phyloP scores from a whole-genome alignment of 2,329 filamentous ascomycete genomes.

The Cercospora zeina region DNA sequence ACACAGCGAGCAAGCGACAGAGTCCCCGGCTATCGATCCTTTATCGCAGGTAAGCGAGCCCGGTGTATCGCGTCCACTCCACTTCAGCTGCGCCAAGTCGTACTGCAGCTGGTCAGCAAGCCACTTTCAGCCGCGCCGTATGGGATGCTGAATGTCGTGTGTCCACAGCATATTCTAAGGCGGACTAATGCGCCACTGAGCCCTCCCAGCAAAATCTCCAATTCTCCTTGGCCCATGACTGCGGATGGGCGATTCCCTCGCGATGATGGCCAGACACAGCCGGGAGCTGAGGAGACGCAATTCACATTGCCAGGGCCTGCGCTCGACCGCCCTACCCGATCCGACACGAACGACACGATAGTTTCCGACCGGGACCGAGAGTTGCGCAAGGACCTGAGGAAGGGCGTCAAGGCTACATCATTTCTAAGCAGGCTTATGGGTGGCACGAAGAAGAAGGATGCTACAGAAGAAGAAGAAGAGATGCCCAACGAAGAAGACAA shows the following conservation, averaged over 20 bases:
- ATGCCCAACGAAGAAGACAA: conserved; percentile 49
- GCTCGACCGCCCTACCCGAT: conserved; percentile 23
- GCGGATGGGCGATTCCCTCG: conserved; percentile 29
- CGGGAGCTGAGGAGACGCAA: conserved; percentile 21
- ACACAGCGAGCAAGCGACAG: conserved; percentile 16
- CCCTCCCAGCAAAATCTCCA: conserved; percentile 40
- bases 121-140: conserved; percentile 1
- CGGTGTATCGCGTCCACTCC: conserved; percentile 10
- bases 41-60: conserved; percentile 61
- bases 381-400: conserved; percentile 59
- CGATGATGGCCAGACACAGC: conserved; percentile 25
- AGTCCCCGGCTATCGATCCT: conserved; percentile 61
- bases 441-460: conserved; percentile 62
- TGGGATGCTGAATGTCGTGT: conserved; percentile 27
- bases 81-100: conserved; percentile 13
- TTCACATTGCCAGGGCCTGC: conserved; percentile 22
- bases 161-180: conserved; percentile 57
- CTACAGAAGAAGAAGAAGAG: conserved; percentile 51
- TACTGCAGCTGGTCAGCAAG: conserved; percentile 7
- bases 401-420: conserved; percentile 75
- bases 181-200: conserved; percentile 62
- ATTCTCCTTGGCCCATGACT: conserved; percentile 43
- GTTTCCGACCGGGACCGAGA: conserved; percentile 20
- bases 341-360: conserved; percentile 30
- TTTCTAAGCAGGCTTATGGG: conserved; percentile 87